Percentiles rank a stretch among this genome's conserved stretches.
phyloP scores from a whole-genome alignment of 2,329 filamentous ascomycete genomes.

The Trichoderma koningii region DNA sequence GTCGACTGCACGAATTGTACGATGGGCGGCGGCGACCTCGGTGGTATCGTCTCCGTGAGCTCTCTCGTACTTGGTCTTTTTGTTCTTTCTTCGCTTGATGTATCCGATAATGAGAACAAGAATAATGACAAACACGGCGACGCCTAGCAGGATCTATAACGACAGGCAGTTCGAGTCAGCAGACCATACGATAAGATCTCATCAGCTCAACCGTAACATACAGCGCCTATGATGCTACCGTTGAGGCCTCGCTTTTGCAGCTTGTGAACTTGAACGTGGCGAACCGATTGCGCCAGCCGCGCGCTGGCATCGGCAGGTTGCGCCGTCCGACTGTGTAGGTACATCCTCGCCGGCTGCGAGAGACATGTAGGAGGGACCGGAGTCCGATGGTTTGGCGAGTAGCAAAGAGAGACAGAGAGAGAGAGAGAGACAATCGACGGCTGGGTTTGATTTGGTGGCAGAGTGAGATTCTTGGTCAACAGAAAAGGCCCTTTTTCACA shows the following conservation, averaged over 20 bases:
- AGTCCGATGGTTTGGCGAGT: conserved; percentile 7
- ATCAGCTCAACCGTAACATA: conserved; percentile 15
- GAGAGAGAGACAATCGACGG: background rate
- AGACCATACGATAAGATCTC: background rate
- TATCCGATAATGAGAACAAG: background rate
- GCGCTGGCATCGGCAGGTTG: conserved; percentile 15
- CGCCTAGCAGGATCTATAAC: conserved; percentile 19
- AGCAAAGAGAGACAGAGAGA: background rate
- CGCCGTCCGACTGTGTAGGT: conserved; percentile 25
- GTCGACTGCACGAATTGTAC: conserved; percentile 33
- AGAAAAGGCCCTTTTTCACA: background rate
- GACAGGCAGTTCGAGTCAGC: background rate
- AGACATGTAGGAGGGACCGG: conserved; percentile 23
- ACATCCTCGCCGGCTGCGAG: conserved; percentile 23
- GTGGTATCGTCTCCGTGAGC: conserved; percentile 38
- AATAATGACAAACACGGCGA: background rate
- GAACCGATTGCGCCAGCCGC: conserved; percentile 22
- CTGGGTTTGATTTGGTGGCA: background rate
- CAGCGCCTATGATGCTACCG: conserved; percentile 27
- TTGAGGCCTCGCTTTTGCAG: conserved; percentile 17
- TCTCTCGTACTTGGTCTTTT: conserved; percentile 37
- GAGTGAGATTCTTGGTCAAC: conserved; percentile 10
- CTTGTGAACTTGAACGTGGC: conserved; percentile 20
- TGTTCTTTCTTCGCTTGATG: conserved; percentile 29
- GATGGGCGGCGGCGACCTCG: conserved; percentile 28